Evolutionary conservation across 2,329 filamentous ascomycete genomes (phyloP).

Genomic region (Botrytis elliptica): DNA sequence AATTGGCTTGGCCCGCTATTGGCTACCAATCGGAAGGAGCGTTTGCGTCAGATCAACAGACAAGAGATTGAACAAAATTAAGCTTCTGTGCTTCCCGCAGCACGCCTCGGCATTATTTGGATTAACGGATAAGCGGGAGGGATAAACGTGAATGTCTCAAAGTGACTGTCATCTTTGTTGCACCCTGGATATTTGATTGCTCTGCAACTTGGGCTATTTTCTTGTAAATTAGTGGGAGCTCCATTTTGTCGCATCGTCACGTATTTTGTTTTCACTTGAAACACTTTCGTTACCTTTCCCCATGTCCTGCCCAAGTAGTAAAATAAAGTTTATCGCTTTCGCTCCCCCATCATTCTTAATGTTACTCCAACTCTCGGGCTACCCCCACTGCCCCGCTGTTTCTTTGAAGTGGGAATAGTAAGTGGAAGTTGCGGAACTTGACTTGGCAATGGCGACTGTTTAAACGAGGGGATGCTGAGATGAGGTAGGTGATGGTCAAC

Average conservation of each 20-base stretch:
- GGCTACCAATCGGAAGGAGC: not conserved
- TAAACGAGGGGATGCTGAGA: not conserved
- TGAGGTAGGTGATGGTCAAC: not conserved
- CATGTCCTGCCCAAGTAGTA: not conserved
- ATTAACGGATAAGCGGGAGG: not conserved
- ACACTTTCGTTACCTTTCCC: not conserved
- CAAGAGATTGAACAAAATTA: not conserved
- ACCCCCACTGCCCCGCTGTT: not conserved
- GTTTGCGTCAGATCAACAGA: not conserved
- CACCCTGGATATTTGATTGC: not conserved
- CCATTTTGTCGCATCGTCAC: not conserved
- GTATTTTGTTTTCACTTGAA: not conserved
- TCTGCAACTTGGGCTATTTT: not conserved
- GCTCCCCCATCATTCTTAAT: not conserved
- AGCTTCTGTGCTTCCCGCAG: not conserved
- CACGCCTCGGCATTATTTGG: not conserved
- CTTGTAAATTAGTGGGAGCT: not conserved
- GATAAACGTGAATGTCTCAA: not conserved
- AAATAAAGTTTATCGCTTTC: not conserved
- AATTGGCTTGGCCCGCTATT: not conserved
- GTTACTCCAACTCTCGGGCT: not conserved
- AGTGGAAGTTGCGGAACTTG: not conserved
- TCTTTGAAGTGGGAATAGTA: not conserved
- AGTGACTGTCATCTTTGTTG: not conserved
- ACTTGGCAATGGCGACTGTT: not conserved